A percentile compares a stretch with the other conserved stretches of the same genome.
These are phyloP conservation scores for Apiospora rasikravindrae DNA, from an alignment of 2,329 filamentous ascomycete genomes.

Conservation along the genomic window DNA sequence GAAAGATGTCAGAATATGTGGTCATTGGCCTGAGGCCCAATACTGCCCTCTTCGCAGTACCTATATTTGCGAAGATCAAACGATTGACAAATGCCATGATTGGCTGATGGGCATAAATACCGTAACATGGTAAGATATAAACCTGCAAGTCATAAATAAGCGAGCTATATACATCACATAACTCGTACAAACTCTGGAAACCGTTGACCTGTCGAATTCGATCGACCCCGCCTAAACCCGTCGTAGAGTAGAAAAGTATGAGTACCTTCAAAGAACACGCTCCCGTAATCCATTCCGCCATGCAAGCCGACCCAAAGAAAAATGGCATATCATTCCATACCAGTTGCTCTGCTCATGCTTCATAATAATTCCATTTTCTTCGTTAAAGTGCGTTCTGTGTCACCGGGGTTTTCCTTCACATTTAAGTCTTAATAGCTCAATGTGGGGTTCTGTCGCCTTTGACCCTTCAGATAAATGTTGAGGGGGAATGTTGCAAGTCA, in stretches of 20 bases:
- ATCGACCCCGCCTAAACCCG: not conserved
- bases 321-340: not conserved
- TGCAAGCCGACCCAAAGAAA: constrained; percentile 9
- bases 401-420: constrained; percentile 17
- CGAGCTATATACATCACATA: not conserved
- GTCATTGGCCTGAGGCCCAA: not conserved
- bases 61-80: not conserved
- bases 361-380: not conserved
- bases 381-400: constrained; percentile 10
- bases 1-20: not conserved
- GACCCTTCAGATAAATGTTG: not conserved
- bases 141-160: not conserved
- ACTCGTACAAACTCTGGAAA: not conserved
- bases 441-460: constrained; percentile 20
- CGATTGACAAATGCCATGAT: not conserved
- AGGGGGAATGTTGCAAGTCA: not conserved
- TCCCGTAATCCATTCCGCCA: not conserved
- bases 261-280: not conserved
- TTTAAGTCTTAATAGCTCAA: not conserved
- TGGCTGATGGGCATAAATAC: not conserved
- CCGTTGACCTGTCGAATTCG: not conserved
- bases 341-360: constrained; percentile 18
- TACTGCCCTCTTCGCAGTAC: not conserved
- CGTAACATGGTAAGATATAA: not conserved
- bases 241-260: not conserved